A percentile compares a stretch with the other conserved stretches of the same genome.
phyloP scores from a whole-genome alignment of 176 grass and related monocot species.

The Rhynchospora tenuis region DNA sequence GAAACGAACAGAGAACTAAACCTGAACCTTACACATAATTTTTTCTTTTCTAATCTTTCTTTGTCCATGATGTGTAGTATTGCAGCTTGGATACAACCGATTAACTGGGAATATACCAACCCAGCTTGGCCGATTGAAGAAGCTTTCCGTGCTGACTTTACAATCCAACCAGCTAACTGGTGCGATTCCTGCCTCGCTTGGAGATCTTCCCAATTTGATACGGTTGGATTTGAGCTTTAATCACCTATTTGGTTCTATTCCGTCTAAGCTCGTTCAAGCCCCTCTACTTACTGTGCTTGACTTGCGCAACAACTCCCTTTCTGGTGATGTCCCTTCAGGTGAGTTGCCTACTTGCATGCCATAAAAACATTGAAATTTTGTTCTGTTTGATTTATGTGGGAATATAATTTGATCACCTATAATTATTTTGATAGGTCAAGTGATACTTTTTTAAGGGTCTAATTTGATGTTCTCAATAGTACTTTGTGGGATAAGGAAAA shows the following conservation, averaged over 20 bases:
- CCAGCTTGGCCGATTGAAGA: slow-evolving; percentile 59
- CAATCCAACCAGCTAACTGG: slow-evolving; percentile 81
- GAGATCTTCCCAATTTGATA: slow-evolving; percentile 45
- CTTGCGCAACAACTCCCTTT: slow-evolving; percentile 77
- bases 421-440: neutral
- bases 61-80: slow-evolving; percentile 36
- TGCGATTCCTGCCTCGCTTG: slow-evolving; percentile 84
- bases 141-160: slow-evolving; percentile 63
- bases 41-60: neutral
- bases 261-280: slow-evolving; percentile 51
- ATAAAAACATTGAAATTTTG: neutral
- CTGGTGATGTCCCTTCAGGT: slow-evolving; percentile 74
- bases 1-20: neutral
- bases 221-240: slow-evolving; percentile 94
- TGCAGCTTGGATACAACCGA: slow-evolving; percentile 93
- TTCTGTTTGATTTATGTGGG: neutral
- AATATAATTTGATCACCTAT: neutral
- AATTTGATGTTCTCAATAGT: neutral
- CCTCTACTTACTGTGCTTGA: slow-evolving; percentile 65
- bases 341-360: neutral
- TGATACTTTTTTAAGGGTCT: neutral
- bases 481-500: neutral
- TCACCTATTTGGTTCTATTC: slow-evolving; percentile 72
- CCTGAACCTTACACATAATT: neutral
- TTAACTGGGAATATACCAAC: slow-evolving; percentile 67